phyloP scores from a whole-genome alignment of 2,329 filamentous ascomycete genomes.

The Alternaria rosae region DNA sequence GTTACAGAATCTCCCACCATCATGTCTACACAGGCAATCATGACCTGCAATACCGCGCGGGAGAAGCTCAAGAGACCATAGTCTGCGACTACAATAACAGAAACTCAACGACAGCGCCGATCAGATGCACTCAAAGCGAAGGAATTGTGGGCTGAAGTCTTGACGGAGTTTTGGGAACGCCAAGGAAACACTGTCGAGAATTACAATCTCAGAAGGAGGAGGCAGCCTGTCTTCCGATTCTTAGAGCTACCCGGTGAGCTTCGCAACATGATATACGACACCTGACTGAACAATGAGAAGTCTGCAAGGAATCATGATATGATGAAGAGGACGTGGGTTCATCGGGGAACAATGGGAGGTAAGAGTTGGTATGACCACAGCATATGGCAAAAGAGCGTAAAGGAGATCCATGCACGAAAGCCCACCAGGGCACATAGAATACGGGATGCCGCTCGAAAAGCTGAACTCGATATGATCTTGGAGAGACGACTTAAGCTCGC shows the following conservation, averaged over 20 bases:
- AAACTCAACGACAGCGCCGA: background rate
- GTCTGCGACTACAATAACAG: background rate
- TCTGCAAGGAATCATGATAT: background rate
- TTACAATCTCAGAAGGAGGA: background rate
- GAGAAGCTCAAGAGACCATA: background rate
- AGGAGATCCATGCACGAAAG: background rate
- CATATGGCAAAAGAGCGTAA: background rate
- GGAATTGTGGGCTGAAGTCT: background rate
- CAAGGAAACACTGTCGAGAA: background rate
- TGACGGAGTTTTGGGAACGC: background rate
- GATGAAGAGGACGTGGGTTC: background rate
- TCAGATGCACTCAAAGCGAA: background rate
- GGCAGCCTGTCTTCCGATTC: background rate
- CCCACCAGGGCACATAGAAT: background rate
- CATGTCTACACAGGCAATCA: no score
- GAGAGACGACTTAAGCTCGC: background rate
- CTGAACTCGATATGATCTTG: no score
- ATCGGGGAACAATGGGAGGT: background rate
- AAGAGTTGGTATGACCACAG: background rate
- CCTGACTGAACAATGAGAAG: background rate
- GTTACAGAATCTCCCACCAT: no score
- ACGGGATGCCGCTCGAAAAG: background rate
- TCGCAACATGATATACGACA: constrained; percentile 3
- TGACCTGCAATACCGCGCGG: background rate
- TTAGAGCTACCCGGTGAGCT: background rate